phyloP scores from a whole-genome alignment of 805 yeast genomes.

The Wickerhamiella cacticola region DNA sequence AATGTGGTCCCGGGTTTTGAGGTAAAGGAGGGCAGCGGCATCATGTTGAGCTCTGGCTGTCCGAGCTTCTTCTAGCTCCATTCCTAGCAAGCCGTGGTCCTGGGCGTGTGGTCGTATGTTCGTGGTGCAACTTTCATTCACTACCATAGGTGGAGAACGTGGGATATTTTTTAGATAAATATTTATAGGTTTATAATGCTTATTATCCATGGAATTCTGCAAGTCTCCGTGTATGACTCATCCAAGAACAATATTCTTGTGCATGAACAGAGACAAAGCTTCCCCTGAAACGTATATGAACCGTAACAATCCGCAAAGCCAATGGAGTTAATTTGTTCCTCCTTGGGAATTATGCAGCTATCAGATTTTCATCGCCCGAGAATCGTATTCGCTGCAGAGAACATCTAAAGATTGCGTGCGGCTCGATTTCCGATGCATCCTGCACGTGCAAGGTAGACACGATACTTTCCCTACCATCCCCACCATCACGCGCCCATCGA shows the following conservation, averaged over 20 bases:
- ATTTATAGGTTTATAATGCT: not conserved
- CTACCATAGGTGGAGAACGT: not conserved
- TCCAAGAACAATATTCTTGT: not conserved
- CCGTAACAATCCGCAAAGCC: no score
- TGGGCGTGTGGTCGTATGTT: not conserved
- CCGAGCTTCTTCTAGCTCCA: not conserved
- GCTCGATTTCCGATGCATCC: no score
- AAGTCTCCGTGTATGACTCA: not conserved
- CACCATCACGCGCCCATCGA: no score
- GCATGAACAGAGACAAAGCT: no score
- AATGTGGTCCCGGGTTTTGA: not conserved
- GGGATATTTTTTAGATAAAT: not conserved
- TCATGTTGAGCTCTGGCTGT: not conserved
- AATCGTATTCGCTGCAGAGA: no score
- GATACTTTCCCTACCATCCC: no score
- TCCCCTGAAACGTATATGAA: no score
- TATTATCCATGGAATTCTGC: not conserved
- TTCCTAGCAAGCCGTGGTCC: not conserved
- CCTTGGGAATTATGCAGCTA: no score
- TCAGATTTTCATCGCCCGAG: no score
- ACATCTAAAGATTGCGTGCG: no score
- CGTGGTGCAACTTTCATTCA: not conserved
- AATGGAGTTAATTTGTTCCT: no score
- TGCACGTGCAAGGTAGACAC: no score
- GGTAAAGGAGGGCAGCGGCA: not conserved